Percentiles rank a stretch among this genome's conserved stretches.
These are phyloP conservation scores for Lunasporangiospora selenospora DNA, from an alignment of 192 early-diverging fungal genomes.

Conservation along the genomic window DNA sequence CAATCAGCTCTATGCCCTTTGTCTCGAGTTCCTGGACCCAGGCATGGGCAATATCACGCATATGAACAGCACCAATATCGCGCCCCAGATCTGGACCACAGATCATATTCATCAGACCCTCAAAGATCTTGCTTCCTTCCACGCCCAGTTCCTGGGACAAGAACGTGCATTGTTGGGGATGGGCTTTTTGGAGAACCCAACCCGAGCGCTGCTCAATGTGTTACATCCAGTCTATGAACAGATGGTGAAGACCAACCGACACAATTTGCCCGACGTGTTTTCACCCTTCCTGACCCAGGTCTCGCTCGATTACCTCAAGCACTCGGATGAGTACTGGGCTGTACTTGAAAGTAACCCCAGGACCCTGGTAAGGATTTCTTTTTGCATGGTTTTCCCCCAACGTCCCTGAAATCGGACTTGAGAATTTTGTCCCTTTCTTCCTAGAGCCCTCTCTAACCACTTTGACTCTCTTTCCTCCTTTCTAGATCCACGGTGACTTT, in stretches of 20 bases:
- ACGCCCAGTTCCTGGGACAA: slow-evolving; percentile 40
- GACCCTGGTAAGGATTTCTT: slow-evolving; percentile 25
- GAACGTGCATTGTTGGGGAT: slow-evolving; percentile 18
- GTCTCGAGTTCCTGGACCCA: slow-evolving; percentile 37
- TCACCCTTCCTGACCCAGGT: slow-evolving; percentile 12
- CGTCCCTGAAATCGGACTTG: background rate
- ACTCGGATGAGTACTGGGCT: slow-evolving; percentile 39
- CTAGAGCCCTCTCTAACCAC: background rate
- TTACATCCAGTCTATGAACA: slow-evolving; percentile 33
- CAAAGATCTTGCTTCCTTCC: slow-evolving; percentile 30
- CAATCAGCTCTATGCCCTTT: slow-evolving; percentile 41
- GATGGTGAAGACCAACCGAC: slow-evolving; percentile 27
- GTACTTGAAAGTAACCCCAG: slow-evolving; percentile 28
- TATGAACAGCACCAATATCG: slow-evolving; percentile 37
- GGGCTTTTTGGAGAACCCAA: slow-evolving; percentile 41
- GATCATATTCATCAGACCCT: slow-evolving; percentile 29
- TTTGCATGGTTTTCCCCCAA: background rate
- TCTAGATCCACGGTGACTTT: slow-evolving; percentile 41
- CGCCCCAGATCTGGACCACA: slow-evolving; percentile 16
- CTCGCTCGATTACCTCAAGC: slow-evolving; percentile 27
- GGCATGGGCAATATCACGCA: slow-evolving; percentile 25
- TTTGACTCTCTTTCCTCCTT: background rate
- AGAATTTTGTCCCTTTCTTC: background rate
- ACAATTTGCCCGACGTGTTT: slow-evolving; percentile 26
- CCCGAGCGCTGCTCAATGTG: slow-evolving; percentile 25